Evolutionary conservation across 345 rosid species (phyloP), one percentile per base, ranked within the genome.

Genomic region (Stellera chamaejasme): DNA sequence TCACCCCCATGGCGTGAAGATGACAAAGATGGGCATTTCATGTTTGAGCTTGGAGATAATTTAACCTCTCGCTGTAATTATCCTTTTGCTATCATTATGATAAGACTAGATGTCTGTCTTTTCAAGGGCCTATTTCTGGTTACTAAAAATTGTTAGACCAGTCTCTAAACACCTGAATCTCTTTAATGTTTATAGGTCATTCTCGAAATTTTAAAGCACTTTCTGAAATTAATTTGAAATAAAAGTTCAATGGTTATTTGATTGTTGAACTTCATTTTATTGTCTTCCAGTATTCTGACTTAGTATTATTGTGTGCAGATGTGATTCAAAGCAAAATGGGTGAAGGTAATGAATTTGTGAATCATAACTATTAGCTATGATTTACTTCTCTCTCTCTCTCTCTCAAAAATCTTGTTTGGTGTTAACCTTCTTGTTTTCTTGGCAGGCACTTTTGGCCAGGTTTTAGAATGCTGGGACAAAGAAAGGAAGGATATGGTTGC

Each of bases 1-100:
- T 84, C 95, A 27, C 87, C 97, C 67, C 96, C 90, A 27, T 75
- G 87, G 90, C 72, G 96, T 67, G 97, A 84, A 69, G 96, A 90
- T 79, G 95, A 90, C 90, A 90, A 87, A 68, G 95, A 90, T 81
- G 96, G 96, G 48, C 97, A 90, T 90, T 90, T 81, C 87, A 82
- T 79, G 90, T 90, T 90, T 87, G 93, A 83, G 69, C 72, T 84
- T 60, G 97, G 97, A 77, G 96, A 90, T 59, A 84, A 80, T 84
- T 80, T 89, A 80, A 82, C 92, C 48, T 75, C 92, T 48, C 97
- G 95, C 92, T 89, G 97, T 84, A 89, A 89, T 75, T 79, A 55
- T 75, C 69, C 91, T 83, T 77, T 32, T 60, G 65, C 79, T 63
- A 69, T 66, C 65, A 46, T 61, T 63, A 66, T 48, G 42, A 41